A percentile compares a stretch with the other conserved stretches of the same genome.
phyloP scores from a whole-genome alignment of 305 asterid species.

The Fraxinus xanthoxyloides region DNA sequence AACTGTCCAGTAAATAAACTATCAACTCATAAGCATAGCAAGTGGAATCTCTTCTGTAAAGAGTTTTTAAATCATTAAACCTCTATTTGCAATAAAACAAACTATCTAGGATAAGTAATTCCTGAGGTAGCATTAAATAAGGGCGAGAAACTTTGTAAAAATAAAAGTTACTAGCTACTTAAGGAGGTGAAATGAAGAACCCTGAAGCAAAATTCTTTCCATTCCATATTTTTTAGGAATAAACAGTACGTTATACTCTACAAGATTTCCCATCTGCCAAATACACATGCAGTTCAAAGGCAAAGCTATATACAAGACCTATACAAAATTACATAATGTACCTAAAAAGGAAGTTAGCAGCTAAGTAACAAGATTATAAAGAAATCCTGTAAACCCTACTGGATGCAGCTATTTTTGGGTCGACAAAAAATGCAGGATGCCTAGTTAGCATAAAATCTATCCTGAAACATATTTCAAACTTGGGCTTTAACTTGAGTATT shows the following conservation, averaged over 20 bases:
- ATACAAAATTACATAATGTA: not conserved
- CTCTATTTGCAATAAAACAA: not conserved
- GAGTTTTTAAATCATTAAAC: not conserved
- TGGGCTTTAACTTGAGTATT: not conserved
- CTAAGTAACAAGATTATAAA: not conserved
- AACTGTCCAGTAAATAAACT: constrained; percentile 41
- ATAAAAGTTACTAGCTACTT: not conserved
- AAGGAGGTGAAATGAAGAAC: not conserved
- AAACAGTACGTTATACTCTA: not conserved
- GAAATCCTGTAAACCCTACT: not conserved
- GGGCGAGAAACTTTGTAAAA: not conserved
- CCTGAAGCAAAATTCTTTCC: not conserved
- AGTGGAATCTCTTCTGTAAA: not conserved
- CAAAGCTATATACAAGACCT: not conserved
- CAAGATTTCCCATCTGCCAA: not conserved
- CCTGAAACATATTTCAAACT: not conserved
- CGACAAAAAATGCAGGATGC: not conserved
- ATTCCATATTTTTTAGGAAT: not conserved
- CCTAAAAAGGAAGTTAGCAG: not conserved
- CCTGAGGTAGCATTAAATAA: not conserved
- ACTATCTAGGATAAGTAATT: not conserved
- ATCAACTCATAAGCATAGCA: not conserved
- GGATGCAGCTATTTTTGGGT: not conserved
- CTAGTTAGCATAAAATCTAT: not conserved
- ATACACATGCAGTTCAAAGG: not conserved